Base-by-base conservation (phyloP, 306 rosid genomes). In the Rosa multiflora region DNA sequence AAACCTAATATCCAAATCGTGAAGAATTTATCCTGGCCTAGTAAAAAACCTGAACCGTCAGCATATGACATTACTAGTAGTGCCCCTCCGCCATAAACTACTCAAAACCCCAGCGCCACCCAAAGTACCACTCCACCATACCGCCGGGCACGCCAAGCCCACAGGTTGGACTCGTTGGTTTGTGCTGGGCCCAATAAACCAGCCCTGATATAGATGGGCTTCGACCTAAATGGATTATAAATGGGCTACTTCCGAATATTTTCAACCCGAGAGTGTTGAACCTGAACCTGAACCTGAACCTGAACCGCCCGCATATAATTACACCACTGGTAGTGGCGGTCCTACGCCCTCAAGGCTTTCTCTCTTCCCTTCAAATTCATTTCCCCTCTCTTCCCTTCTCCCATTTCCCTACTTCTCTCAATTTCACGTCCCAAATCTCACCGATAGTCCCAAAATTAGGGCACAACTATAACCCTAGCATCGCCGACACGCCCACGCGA, bases 311-410 rank as follows among this genome's bases (percentile, higher is more conserved):
- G 64, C 14, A 53, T 53, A 2, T 32, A 12, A 59, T 6, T 40
- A 55, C 66, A 10, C 66, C 15, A 23, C 66, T 23, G 66, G 15
- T 59, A 59, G 66, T 23, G 35, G 35, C 66, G 66, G 20, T 59
- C 66, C 66, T 59, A 9, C 37, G 66, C 66, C 15, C 35, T 59
- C 0, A 10, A 56, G 12, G 13, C 35, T 11, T 0, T 39, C 37
- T 39, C 15, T 56, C 77, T 37, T 8, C 69, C 56, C 79, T 80
- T 53, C 49, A 44, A 74, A 66, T n/a, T 7, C 51, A 47, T 74
- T 76, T 76, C 47, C 70, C 78, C 8, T 10, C 74, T 81, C 75
- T 55, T 29, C 18, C 55, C 8, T 47, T 59, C 44, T 68, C 26
- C 21, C 70, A 2, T 56, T 46, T 74, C 46, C 23, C 56, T 17